Conservation (phyloP, 1,284 basidiomycete genomes). For the Trichosporon asahii region DNA sequence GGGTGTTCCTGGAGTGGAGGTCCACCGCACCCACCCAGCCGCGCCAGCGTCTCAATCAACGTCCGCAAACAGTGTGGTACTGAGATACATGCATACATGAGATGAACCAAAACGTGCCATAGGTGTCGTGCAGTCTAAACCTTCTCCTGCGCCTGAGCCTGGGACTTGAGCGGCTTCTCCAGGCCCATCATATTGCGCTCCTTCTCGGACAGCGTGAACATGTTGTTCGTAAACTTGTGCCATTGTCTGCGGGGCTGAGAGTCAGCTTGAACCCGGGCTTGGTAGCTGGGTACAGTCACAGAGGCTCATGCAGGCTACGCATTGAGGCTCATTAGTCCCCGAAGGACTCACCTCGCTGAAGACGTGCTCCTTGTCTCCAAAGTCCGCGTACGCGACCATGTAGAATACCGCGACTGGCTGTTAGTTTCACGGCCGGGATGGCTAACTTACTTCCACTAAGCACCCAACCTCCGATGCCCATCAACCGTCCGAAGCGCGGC, state of each 20-base stretch:
- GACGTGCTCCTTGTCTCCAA: conserved; percentile 46
- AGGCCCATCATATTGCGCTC: conserved; percentile 33
- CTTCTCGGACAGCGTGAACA: conserved; percentile 33
- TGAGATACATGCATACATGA: conserved; percentile 5
- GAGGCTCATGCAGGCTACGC: too few relatives aligned
- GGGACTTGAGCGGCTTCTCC: conserved; percentile 11
- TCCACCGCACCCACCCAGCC: not conserved
- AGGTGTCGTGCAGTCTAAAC: not conserved
- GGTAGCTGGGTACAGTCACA: too few relatives aligned
- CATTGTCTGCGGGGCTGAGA: conserved; percentile 35
- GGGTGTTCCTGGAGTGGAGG: not conserved
- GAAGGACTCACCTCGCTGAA: conserved; percentile 48
- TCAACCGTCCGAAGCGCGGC: conserved; percentile 5
- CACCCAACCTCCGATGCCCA: conserved; percentile 37
- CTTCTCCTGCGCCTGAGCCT: conserved; percentile 2
- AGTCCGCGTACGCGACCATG: conserved; percentile 48
- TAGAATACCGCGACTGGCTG: conserved; percentile 39
- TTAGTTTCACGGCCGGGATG: not conserved
- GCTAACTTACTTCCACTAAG: conserved; percentile 32
- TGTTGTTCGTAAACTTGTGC: conserved; percentile 25
- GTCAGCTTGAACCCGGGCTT: not conserved
- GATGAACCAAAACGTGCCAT: not conserved
- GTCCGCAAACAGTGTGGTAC: not conserved
- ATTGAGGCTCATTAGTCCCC: too few relatives aligned
- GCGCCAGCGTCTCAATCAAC: not conserved